These are phyloP conservation scores for Glycyrrhiza uralensis DNA, from an alignment of 306 rosid genomes.

Conservation along the genomic window DNA sequence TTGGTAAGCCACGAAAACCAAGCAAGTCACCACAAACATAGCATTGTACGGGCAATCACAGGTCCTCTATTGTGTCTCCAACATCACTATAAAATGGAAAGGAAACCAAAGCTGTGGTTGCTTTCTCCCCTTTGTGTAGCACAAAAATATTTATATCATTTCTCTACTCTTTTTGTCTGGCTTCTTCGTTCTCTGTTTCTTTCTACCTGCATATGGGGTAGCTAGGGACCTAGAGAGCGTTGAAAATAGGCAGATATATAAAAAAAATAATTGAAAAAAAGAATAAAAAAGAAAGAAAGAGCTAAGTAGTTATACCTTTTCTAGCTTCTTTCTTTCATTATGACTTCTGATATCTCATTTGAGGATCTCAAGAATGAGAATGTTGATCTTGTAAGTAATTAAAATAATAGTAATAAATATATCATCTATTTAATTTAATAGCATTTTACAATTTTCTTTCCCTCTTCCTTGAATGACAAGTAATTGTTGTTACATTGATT, in stretches of 20 bases:
- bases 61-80: not conserved
- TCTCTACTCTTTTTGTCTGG: not conserved
- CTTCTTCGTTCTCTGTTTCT: slow-evolving; percentile 21
- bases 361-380: slow-evolving; percentile 57
- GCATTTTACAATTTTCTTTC: not conserved
- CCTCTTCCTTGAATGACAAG: not conserved
- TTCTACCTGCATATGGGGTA: slow-evolving; percentile 30
- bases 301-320: not conserved
- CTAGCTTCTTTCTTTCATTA: slow-evolving; percentile 19
- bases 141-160: not conserved
- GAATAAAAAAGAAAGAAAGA: not conserved
- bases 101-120: not conserved
- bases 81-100: slow-evolving; percentile 5
- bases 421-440: not conserved
- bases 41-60: slow-evolving; percentile 26
- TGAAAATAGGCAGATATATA: not conserved
- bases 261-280: not conserved
- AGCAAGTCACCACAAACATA: not conserved
- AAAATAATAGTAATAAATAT: not conserved
- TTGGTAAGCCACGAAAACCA: slow-evolving; percentile 43
- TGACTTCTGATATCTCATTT: slow-evolving; percentile 58
- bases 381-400: slow-evolving; percentile 59
- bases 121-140: slow-evolving; percentile 1
- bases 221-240: slow-evolving; percentile 9
- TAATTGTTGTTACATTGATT: not conserved